Evolutionary conservation across 768 basidiomycete genomes (phyloP), one percentile per base, ranked within the genome.

Genomic region (Hirschioporus abietinus): DNA sequence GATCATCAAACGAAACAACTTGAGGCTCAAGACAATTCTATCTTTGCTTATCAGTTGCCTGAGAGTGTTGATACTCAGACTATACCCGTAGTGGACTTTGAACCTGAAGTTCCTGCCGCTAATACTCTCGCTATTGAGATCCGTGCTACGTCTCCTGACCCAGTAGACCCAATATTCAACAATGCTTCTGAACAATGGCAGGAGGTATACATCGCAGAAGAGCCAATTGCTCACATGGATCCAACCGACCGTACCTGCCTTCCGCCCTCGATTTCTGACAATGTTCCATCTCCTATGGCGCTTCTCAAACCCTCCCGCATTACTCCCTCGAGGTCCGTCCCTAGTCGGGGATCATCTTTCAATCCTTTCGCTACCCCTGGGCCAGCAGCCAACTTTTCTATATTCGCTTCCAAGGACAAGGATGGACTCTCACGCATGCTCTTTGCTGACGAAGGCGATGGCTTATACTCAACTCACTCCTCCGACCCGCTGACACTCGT

Each of bases 341-440:
- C 42, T 52, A 52, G 42, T 52, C 42, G 20, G 20, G 5, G 42
- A 15, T 15, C 42, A 3, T 52, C 42, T 52, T 10, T 7, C 36
- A 27, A 26, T n/a, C 42, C 66, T n/a, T 72, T 70, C 64, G 65
- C 70, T 5, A 67, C 69, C 1, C 70, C 71, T 23, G 71, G 71
- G 15, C 70, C 71, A 8, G 71, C 64, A 1, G 70, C 67, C 52
- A 61, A 63, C 7, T 64, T 68, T 27, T 65, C 62, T 3, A 36
- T 62, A 7, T 69, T 74, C 66, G 66, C 68, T 9, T 70, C 68
- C 62, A 65, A 68, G 15, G 35, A 52, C 6, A 52, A 52, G 12
- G 42, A 52, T 52, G 20, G 42, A 52, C 42, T 52, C 12, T 15
- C 42, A 20, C 42, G 20, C 42, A 20, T 52, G 42, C 42, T 52